Conservation (phyloP, 1,284 basidiomycete species). For the Stereum hirsutum region DNA sequence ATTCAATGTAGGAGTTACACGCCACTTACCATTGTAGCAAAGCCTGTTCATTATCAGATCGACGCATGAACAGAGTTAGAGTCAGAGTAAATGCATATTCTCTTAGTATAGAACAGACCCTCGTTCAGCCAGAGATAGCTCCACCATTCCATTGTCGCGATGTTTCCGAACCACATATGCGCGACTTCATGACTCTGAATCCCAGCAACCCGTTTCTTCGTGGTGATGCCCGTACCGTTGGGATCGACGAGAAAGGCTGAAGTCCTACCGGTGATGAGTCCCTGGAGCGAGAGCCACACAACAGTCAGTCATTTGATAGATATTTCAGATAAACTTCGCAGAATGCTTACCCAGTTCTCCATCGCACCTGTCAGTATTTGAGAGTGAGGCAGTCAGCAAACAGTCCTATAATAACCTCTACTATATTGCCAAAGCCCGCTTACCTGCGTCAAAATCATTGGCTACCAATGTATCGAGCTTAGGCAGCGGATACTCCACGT, state of each 20-base stretch:
- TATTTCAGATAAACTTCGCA: not conserved
- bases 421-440: slow-evolving; percentile 2
- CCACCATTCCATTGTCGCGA: slow-evolving; percentile 94
- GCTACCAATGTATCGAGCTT: slow-evolving; percentile 88
- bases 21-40: too few species aligned
- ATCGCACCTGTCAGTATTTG: slow-evolving; percentile 84
- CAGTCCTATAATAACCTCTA: not conserved
- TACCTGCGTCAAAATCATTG: slow-evolving; percentile 81
- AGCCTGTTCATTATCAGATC: too few species aligned
- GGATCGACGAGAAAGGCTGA: slow-evolving; percentile 79
- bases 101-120: too few species aligned
- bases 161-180: slow-evolving; percentile 88
- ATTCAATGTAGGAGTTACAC: too few species aligned
- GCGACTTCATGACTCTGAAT: slow-evolving; percentile 82
- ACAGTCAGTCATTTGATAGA: too few species aligned
- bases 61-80: too few species aligned
- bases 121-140: slow-evolving; percentile 83
- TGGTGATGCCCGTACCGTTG: slow-evolving; percentile 63
- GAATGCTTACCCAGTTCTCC: slow-evolving; percentile 79
- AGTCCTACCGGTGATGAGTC: slow-evolving; percentile 88
- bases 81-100: too few species aligned
- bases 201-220: slow-evolving; percentile 74
- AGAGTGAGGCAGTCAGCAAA: not conserved
- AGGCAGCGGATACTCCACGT: slow-evolving; percentile 86
- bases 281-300: slow-evolving; percentile 27